Base-by-base conservation (phyloP, 2,329 filamentous ascomycete species). In the Cordyceps farinosa region DNA sequence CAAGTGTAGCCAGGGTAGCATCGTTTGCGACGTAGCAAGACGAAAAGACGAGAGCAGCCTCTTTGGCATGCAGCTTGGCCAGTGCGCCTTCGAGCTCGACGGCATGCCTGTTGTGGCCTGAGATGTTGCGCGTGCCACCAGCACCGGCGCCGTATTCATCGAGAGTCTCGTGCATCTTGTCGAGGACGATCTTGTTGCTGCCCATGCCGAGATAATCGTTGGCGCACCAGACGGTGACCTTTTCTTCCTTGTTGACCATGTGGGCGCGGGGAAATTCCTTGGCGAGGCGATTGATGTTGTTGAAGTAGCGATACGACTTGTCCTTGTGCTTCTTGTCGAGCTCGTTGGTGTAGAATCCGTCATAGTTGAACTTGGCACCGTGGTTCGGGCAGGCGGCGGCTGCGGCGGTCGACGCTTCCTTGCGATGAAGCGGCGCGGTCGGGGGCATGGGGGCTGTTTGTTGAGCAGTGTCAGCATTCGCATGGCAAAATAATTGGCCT, bases 141-240 rank as follows among this genome's bases (percentile, higher is more conserved):
- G 95, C 95, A 64, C 95, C 95, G 40, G 95, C 92, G 65, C 95
- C 95, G 71, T 99, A 99, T 73, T 88, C 91, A 70, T 99, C 93
- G 51, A 99, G 80, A 3, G 94, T 97, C 74, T 95, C 85, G 75
- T 99, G 94, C 95, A 99, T 99, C 63, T 86, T 86, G 75, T 90
- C 87, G 71, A 99, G 80, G 11, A 99, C 95, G 57, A 91, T 83
- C 13, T 87, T 85, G 77, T 98, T 97, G 70, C 92, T 86, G 51
- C 95, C 94, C 95, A 99, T 99, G 70, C 95, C 95, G 22, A 99
- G 87, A 76, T 99, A 99, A 76, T 99, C 95, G 73, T 99, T 99
- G 74, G 94, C 96, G 82, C 95, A 99, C 95, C 95, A 99, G 30
- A 99, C 95, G 1, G 94, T 97, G 64, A 99, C 95, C 60, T 87